Evolutionary conservation across 148 eudicot genomes (phyloP), one percentile per base, ranked within the genome.

Genomic region (Rhododendron ferrugineum): DNA sequence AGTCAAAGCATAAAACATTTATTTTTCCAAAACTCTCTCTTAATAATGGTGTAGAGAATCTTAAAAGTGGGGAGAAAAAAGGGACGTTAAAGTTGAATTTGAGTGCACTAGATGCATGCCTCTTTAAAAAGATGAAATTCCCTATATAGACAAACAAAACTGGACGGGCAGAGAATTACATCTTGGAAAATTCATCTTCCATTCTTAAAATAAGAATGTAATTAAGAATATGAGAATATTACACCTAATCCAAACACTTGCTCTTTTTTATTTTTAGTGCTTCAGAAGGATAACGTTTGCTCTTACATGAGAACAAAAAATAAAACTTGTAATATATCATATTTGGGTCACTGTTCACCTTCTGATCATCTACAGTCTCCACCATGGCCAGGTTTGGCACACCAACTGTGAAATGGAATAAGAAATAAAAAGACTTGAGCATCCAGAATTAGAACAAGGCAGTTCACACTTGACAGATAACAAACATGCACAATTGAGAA

Each of bases 301-400:
- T 79, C 81, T 72, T 20, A 87, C 75, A 52, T 66, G 26, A 52
- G 66, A 86, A 42, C 18, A 30, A 26, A 62, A 11, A 82, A 75
- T 78, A 52, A 6, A 79, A 34, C 32, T 34, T 73, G 56, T 52
- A 32, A 34, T 34, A n/a, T 73, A 62, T 40, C 60, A 84, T n/a
- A 37, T 11, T 56, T 30, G 22, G 66, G 77, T 16, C 66, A 70
- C 36, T 23, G 50, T 30, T 83, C 88, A 97, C 99, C 98, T 97
- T 97, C 89, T 92, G 94, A 91, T 97, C 99, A 90, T 97, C 99
- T 81, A 97, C 98, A 40, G 92, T 97, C 88, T 97, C 94, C 88
- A 97, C 98, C 96, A 95, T 92, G 75, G 90, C 91, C 81, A 97
- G 99, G 84, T 91, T 94, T 78, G 96, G 99, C 82, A 95, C 99